Conservation (phyloP, 2,329 filamentous ascomycete species). For the Epicoccum sorghinum region DNA sequence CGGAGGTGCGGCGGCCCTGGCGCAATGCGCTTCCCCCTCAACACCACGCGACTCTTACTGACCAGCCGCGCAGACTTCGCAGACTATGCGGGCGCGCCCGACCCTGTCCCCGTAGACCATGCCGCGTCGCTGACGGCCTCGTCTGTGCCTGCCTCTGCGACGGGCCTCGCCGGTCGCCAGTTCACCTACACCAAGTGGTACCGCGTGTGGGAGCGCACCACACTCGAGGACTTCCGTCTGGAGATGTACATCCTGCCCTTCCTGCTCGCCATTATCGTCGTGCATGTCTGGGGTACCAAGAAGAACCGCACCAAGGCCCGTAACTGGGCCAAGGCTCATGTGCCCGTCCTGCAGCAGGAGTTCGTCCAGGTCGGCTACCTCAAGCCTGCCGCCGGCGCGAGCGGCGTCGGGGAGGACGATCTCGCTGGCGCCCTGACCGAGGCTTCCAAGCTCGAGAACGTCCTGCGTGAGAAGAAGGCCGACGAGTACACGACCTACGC, state of each 20-base stretch:
- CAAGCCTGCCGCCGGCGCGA: constrained; percentile 54
- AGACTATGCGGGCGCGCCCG: constrained; percentile 83
- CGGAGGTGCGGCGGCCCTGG: constrained; percentile 65
- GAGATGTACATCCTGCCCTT: constrained; percentile 83
- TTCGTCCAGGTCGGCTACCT: constrained; percentile 86
- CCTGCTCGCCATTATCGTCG: constrained; percentile 73
- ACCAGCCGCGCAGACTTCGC: constrained; percentile 74
- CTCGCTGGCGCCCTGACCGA: constrained; percentile 48
- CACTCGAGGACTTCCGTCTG: constrained; percentile 80
- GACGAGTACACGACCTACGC: constrained; percentile 89
- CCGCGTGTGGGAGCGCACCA: constrained; percentile 90
- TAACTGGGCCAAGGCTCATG: constrained; percentile 79
- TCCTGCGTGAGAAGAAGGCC: constrained; percentile 85
- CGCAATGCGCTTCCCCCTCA: constrained; percentile 14
- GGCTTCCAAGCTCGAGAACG: constrained; percentile 58
- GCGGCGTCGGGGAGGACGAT: constrained; percentile 50
- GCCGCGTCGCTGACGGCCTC: constrained; percentile 50
- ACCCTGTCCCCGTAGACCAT: constrained; percentile 62
- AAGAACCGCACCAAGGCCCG: constrained; percentile 81
- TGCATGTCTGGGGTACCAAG: constrained; percentile 82
- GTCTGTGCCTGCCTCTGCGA: constrained; percentile 37
- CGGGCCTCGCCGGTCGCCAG: constrained; percentile 55
- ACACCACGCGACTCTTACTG: constrained; percentile 14
- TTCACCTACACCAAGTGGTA: constrained; percentile 90
- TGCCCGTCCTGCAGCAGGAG: constrained; percentile 74